Conservation (phyloP, 2,329 filamentous ascomycete species). For the Diaporthe citri region DNA sequence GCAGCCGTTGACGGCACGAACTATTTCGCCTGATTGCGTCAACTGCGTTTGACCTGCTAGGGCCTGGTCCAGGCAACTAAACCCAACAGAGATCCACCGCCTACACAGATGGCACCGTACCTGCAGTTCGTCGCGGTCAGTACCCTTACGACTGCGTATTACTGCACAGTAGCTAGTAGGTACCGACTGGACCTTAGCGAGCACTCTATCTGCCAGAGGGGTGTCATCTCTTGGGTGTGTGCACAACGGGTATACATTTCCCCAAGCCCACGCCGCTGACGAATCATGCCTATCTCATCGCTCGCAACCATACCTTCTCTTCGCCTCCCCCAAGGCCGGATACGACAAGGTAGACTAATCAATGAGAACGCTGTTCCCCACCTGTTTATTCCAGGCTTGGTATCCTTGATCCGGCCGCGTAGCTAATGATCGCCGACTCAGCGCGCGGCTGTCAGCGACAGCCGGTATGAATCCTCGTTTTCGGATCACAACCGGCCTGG, state of each 20-base stretch:
- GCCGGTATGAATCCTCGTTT: slow-evolving; percentile 28
- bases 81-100: slow-evolving; percentile 14
- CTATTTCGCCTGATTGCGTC: slow-evolving; percentile 28
- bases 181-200: not conserved
- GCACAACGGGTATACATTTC: not conserved
- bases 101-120: slow-evolving; percentile 18
- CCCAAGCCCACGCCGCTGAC: slow-evolving; percentile 13
- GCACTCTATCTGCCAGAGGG: not conserved
- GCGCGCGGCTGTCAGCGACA: slow-evolving; percentile 20
- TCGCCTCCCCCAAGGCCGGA: slow-evolving; percentile 8
- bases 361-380: slow-evolving; percentile 12
- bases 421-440: slow-evolving; percentile 5
- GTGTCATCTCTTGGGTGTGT: not conserved
- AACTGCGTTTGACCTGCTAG: slow-evolving; percentile 18
- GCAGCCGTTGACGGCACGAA: slow-evolving; percentile 32
- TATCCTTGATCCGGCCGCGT: slow-evolving; percentile 13
- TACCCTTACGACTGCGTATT: not conserved
- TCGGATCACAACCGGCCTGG: slow-evolving; percentile 29
- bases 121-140: not conserved
- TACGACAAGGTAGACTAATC: slow-evolving; percentile 28
- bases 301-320: slow-evolving; percentile 25
- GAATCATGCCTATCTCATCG: slow-evolving; percentile 27
- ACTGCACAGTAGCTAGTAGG: not conserved
- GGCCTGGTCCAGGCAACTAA: not conserved
- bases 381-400: slow-evolving; percentile 24